Conservation (phyloP, 306 rosid genomes). For the Citrullus colocynthis region DNA sequence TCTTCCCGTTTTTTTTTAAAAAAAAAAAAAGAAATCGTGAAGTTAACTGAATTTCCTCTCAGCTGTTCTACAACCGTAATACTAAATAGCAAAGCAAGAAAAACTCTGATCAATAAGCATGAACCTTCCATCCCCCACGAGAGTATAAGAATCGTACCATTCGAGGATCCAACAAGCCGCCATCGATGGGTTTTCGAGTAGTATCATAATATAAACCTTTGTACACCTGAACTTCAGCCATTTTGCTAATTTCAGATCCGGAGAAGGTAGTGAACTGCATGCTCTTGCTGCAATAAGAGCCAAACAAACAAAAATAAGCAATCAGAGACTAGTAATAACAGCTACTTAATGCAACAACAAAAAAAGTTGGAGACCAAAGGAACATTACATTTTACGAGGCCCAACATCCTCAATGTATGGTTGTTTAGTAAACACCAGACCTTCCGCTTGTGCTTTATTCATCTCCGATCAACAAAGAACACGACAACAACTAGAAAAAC, state of each 20-base stretch:
- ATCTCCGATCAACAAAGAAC: slow-evolving; percentile 9
- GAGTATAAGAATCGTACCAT: slow-evolving; percentile 35
- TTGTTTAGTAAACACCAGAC: slow-evolving; percentile 49
- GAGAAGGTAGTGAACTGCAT: slow-evolving; percentile 51
- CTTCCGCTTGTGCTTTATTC: slow-evolving; percentile 30
- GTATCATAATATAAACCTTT: slow-evolving; percentile 39
- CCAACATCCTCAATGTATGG: slow-evolving; percentile 70
- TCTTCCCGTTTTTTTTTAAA: too few relatives aligned
- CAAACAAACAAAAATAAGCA: background rate
- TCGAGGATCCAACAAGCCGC: slow-evolving; percentile 74
- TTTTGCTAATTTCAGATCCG: slow-evolving; percentile 44
- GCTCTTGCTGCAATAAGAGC: slow-evolving; percentile 38
- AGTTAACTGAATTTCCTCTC: background rate
- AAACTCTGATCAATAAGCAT: background rate
- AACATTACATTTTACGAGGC: slow-evolving; percentile 45
- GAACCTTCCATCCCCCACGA: background rate
- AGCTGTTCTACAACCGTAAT: background rate
- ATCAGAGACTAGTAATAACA: background rate
- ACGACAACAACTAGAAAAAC: background rate
- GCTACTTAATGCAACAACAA: background rate
- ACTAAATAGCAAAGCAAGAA: background rate
- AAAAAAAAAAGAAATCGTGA: background rate
- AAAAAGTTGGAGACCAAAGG: background rate
- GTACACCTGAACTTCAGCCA: slow-evolving; percentile 62
- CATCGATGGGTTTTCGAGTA: slow-evolving; percentile 19